A percentile compares a stretch with the other conserved stretches of the same genome.
phyloP scores from a whole-genome alignment of 2,329 filamentous ascomycete species.

The Torrubiellomyces zombiae region DNA sequence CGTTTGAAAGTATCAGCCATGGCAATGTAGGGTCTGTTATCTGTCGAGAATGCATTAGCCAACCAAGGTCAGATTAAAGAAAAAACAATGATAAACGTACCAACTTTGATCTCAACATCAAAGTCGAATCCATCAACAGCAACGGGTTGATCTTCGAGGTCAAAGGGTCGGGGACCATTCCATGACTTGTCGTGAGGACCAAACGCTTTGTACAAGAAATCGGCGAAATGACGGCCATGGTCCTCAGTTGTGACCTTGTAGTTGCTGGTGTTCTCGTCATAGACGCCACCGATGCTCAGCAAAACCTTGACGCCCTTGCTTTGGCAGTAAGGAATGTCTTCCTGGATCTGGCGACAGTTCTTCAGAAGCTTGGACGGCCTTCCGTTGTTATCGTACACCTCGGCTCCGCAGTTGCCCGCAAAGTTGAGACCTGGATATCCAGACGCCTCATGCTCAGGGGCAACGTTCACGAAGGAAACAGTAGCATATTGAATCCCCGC shows the following conservation, averaged over 20 bases:
- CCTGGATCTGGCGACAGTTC: slow-evolving; percentile 18
- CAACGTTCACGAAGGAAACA: slow-evolving; percentile 19
- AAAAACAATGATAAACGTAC: slow-evolving; percentile 8
- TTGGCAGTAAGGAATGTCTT: slow-evolving; percentile 25
- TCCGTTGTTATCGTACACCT: slow-evolving; percentile 8
- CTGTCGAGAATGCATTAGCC: slow-evolving; percentile 6
- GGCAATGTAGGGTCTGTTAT: slow-evolving; percentile 19
- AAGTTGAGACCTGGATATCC: slow-evolving; percentile 23
- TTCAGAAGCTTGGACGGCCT: slow-evolving; percentile 14
- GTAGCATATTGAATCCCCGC: slow-evolving; percentile 20
- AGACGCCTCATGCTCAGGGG: slow-evolving; percentile 18
- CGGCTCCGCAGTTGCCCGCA: slow-evolving; percentile 19
- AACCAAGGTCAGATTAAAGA: not conserved
- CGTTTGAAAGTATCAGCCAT: slow-evolving; percentile 20
- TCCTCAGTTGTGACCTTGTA: slow-evolving; percentile 15
- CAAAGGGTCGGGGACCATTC: slow-evolving; percentile 22
- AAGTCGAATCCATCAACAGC: slow-evolving; percentile 26
- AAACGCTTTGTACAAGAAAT: slow-evolving; percentile 21
- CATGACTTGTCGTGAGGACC: slow-evolving; percentile 17
- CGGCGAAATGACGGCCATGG: slow-evolving; percentile 19
- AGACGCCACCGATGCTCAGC: slow-evolving; percentile 22
- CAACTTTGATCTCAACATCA: slow-evolving; percentile 19
- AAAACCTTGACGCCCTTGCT: slow-evolving; percentile 24
- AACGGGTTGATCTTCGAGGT: slow-evolving; percentile 10
- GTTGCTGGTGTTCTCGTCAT: slow-evolving; percentile 10